Conservation (phyloP, 83 land plant genomes). For the Thuja plicata region DNA sequence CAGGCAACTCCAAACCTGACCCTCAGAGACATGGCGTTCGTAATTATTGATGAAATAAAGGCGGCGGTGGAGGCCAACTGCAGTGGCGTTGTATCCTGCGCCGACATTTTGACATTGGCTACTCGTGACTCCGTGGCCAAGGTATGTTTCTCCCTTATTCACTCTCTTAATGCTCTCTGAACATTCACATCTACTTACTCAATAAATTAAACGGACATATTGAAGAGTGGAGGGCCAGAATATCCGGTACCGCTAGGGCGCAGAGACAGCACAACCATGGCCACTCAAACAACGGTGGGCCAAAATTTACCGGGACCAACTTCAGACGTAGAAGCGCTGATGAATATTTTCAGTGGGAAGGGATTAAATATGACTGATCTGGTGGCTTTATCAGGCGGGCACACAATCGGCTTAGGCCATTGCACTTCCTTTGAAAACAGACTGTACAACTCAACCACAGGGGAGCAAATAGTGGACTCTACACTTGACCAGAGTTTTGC, state of each 20-base stretch:
- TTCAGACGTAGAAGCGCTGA: conserved; percentile 27
- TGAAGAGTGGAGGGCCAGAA: conserved; percentile 54
- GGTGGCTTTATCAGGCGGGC: conserved; percentile 67
- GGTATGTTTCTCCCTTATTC: conserved; percentile 11
- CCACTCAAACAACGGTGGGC: conserved; percentile 16
- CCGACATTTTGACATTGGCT: conserved; percentile 64
- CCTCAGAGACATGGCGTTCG: conserved; percentile 38
- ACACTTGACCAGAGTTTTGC: conserved; percentile 39
- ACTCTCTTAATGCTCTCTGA: neutral
- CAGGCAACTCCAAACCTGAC: conserved; percentile 51
- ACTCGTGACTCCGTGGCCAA: conserved; percentile 54
- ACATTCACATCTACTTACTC: neutral
- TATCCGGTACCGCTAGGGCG: conserved; percentile 62
- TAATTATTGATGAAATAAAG: conserved; percentile 10
- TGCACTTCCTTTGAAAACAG: conserved; percentile 54
- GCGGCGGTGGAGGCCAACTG: conserved; percentile 40
- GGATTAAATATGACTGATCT: conserved; percentile 43
- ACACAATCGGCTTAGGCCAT: conserved; percentile 60
- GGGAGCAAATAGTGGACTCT: neutral
- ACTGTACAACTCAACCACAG: conserved; percentile 33
- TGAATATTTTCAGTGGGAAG: conserved; percentile 23
- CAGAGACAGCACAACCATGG: conserved; percentile 48
- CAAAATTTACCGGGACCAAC: conserved; percentile 46
- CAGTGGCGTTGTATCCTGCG: conserved; percentile 60
- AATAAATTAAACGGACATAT: neutral